Evolutionary conservation across 208 protist species (phyloP).

Genomic region (Porcisia hertigi): DNA sequence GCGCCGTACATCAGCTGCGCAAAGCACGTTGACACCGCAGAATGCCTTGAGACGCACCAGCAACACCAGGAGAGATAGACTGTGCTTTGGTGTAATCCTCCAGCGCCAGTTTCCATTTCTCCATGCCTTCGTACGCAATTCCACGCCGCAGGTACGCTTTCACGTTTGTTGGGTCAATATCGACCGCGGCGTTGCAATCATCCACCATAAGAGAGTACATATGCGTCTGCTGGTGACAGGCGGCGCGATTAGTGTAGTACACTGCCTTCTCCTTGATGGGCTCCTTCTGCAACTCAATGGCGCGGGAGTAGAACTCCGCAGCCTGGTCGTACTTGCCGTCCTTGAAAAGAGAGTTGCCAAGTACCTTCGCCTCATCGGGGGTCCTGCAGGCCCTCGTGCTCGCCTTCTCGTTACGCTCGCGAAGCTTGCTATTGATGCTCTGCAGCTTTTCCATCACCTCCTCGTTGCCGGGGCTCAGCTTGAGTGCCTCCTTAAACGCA

Average conservation of each 20-base stretch:
- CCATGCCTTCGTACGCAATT: slow-evolving; percentile 90
- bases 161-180: slow-evolving; percentile 76
- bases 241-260: slow-evolving; percentile 90
- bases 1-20: slow-evolving; percentile 22
- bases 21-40: slow-evolving; percentile 80
- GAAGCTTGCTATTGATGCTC: slow-evolving; percentile 64
- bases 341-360: slow-evolving; percentile 91
- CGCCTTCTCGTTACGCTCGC: slow-evolving; percentile 84
- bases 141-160: slow-evolving; percentile 92
- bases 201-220: slow-evolving; percentile 83
- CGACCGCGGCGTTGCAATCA: slow-evolving; percentile 84
- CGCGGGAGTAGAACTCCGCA: slow-evolving; percentile 86
- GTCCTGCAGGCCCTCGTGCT: slow-evolving; percentile 77
- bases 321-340: slow-evolving; percentile 91
- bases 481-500: slow-evolving; percentile 79
- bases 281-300: slow-evolving; percentile 81
- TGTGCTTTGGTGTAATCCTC: slow-evolving; percentile 85
- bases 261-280: slow-evolving; percentile 76
- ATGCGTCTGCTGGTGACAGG: slow-evolving; percentile 91
- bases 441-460: slow-evolving; percentile 83
- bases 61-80: slow-evolving; percentile 51
- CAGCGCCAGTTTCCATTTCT: slow-evolving; percentile 91
- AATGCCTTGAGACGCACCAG: slow-evolving; percentile 70
- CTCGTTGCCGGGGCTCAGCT: slow-evolving; percentile 69
- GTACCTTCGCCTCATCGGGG: slow-evolving; percentile 79